Conservation (phyloP, 495 filamentous ascomycete species). For the Penicillium goetzii region DNA sequence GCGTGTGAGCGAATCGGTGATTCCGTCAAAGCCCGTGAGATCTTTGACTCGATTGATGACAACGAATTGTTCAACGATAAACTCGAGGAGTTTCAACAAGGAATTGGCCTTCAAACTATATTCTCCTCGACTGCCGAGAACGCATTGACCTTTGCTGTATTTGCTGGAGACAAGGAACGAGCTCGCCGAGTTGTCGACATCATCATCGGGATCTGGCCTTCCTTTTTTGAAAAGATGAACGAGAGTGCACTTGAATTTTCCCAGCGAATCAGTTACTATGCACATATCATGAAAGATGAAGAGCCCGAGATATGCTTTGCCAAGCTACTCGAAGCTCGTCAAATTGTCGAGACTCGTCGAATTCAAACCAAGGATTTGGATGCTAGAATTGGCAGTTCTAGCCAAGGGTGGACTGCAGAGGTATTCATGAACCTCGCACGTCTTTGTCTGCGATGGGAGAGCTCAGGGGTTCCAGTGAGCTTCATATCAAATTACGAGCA, state of each 20-base stretch:
- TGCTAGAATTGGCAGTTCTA: constrained; percentile 23
- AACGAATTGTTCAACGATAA: constrained; percentile 26
- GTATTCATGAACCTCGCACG: constrained; percentile 26
- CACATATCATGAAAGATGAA: constrained; percentile 22
- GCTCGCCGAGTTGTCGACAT: constrained; percentile 21
- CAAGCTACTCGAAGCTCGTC: constrained; percentile 26
- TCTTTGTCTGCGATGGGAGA: constrained; percentile 20
- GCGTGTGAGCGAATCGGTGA: constrained; percentile 30
- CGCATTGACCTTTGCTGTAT: constrained; percentile 21
- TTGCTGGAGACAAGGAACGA: constrained; percentile 20
- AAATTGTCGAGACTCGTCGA: constrained; percentile 23
- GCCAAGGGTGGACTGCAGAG: constrained; percentile 15
- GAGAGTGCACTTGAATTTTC: constrained; percentile 22
- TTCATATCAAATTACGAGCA: constrained; percentile 20
- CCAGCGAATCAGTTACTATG: constrained; percentile 16
- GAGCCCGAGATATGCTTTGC: constrained; percentile 24
- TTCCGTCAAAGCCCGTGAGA: constrained; percentile 15
- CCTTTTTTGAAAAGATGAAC: constrained; percentile 22
- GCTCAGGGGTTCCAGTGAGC: constrained; percentile 2
- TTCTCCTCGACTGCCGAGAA: constrained; percentile 21
- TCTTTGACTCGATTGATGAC: constrained; percentile 28
- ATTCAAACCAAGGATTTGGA: constrained; percentile 28
- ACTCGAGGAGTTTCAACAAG: constrained; percentile 20
- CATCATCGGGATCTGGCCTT: constrained; percentile 23
- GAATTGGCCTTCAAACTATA: constrained; percentile 7